Conservation (phyloP, 192 early-diverging fungal species). For the Geranomyces michiganensis region DNA sequence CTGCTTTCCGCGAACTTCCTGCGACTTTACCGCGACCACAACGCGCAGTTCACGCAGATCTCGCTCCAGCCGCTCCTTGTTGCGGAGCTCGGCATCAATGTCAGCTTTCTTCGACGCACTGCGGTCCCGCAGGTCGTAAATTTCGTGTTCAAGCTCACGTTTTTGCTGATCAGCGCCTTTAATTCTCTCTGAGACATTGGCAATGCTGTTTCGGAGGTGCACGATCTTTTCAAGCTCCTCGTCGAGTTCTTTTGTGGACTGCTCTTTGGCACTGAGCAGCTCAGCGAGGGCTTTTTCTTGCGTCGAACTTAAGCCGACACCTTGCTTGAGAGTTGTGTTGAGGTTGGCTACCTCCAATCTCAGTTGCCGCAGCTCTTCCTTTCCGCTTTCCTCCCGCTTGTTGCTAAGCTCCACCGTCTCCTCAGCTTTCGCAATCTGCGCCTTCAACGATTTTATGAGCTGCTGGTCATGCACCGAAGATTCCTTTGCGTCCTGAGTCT, state of each 20-base stretch:
- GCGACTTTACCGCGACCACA: constrained; percentile 61
- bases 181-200: constrained; percentile 58
- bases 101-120: constrained; percentile 60
- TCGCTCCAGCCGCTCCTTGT: constrained; percentile 61
- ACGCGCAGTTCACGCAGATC: constrained; percentile 61
- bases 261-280: constrained; percentile 58
- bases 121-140: constrained; percentile 59
- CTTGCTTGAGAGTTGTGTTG: constrained; percentile 56
- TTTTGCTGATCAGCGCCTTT: constrained; percentile 50
- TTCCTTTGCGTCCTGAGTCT: constrained; percentile 33
- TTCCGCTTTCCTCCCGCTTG: constrained; percentile 52
- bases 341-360: constrained; percentile 53
- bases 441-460: constrained; percentile 46
- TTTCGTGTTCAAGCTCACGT: constrained; percentile 57
- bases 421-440: constrained; percentile 54
- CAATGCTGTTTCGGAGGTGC: constrained; percentile 47
- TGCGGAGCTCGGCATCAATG: constrained; percentile 60
- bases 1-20: constrained; percentile 62
- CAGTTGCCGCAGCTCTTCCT: constrained; percentile 57
- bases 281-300: constrained; percentile 63
- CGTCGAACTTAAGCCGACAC: constrained; percentile 56
- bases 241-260: constrained; percentile 56
- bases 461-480: constrained; percentile 46
- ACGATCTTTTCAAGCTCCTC: constrained; percentile 63
- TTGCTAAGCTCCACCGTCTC: constrained; percentile 46